These are phyloP conservation scores for Cinnamomum chago DNA, from an alignment of 164 flowering plant genomes.

Conservation along the genomic window DNA sequence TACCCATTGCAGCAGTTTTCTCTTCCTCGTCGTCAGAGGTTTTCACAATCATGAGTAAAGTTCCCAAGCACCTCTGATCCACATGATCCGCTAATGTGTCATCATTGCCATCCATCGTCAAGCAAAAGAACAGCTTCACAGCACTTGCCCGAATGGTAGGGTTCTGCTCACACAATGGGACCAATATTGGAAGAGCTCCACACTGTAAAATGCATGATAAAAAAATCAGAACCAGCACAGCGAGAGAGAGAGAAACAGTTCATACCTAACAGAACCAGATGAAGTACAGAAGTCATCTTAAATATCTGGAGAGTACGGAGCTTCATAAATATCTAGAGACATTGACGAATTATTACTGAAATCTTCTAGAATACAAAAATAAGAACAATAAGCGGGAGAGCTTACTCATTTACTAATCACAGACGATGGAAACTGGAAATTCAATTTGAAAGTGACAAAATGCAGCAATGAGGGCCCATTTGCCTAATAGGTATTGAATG, in stretches of 20 bases:
- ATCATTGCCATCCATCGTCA: conserved; percentile 36
- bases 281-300: neutral
- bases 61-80: conserved; percentile 34
- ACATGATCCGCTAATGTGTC: conserved; percentile 39
- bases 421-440: no score
- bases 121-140: conserved; percentile 50
- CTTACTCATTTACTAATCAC: no score
- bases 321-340: no score
- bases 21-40: conserved; percentile 49
- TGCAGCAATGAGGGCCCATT: no score
- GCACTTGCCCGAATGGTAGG: conserved; percentile 42
- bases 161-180: conserved; percentile 42
- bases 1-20: conserved; percentile 51
- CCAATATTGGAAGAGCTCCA: conserved; percentile 43
- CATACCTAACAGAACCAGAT: neutral
- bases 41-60: conserved; percentile 36
- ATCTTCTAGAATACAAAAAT: no score
- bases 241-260: neutral
- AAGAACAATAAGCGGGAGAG: no score
- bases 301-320: no score
- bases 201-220: conserved; percentile 27
- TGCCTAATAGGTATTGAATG: no score
- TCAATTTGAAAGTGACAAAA: no score
- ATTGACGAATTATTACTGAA: no score
- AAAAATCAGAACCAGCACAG: conserved; percentile 6